Base-by-base conservation (phyloP, 2,329 filamentous ascomycete species). In the Monosporascus sp. region DNA sequence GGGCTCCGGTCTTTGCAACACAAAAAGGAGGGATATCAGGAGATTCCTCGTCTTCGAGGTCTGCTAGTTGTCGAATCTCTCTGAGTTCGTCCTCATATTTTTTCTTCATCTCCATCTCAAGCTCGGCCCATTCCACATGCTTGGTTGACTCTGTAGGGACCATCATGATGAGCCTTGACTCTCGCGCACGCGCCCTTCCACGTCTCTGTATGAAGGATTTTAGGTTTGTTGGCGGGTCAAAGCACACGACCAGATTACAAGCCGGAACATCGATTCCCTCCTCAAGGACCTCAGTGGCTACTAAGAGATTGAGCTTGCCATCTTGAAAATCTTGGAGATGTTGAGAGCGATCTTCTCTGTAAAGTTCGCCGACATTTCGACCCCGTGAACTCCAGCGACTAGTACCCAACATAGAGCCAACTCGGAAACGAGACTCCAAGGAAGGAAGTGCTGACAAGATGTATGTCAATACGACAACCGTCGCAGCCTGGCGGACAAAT, bases 91-190 rank as follows among this genome's bases (percentile, higher is more conserved):
- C 79, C 55, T 85, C 78, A 61, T 90, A 95, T 0, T 79, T 77
- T 47, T 70, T 65, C 60, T 84, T 88, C 86, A 96, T 91, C n/a
- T 82, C 74, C 3, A 75, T 67, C 64, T 97, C 93, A 17, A 94
- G 74, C 0, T 66, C 62, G 25, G 82, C 72, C 87, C 89, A 96
- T 25, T 79, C 74, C 3, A 67, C 56, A 2, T 68, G 56, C 8
- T 62, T 57, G 3, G 60, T 52, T 1, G 57, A 60, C 5, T 58
- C 55, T 7, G 72, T 68, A 3, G 66, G 61, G 8, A 74, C 55
- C 22, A 83, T 65, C 5, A 83, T 60, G 14, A 80, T 62, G n/a
- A 84, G 71, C 47, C 66, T 72, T 1, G 81, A 84, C 6, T 73
- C 65, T 20, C 66, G 69, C 74, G 76, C 78, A 9, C 80, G 69